Evolutionary conservation across 305 asterid genomes (phyloP).

Genomic region (Fraxinus nigra): DNA sequence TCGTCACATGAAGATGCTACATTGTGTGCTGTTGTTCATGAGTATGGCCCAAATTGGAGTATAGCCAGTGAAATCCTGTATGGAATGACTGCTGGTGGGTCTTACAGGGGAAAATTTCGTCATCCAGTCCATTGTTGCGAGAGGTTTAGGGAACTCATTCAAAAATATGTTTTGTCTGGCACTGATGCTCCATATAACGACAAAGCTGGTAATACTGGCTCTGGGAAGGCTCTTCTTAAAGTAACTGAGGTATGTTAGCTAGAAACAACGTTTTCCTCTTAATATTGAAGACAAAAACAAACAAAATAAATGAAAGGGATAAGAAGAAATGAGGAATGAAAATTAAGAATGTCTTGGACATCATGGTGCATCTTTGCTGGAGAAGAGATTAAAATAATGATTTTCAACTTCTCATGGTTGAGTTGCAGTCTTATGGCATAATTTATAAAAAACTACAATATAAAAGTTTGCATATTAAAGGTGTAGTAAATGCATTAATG

Average conservation of each 20-base stretch:
- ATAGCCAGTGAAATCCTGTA: slow-evolving; percentile 80
- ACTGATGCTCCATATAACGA: slow-evolving; percentile 63
- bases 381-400: slow-evolving; percentile 8
- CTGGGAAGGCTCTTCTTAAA: slow-evolving; percentile 81
- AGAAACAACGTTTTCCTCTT: slow-evolving; percentile 1
- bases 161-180: slow-evolving; percentile 68
- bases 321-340: neutral
- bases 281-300: neutral
- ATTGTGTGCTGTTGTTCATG: slow-evolving; percentile 77
- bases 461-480: neutral
- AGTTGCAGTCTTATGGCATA: neutral
- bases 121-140: slow-evolving; percentile 92
- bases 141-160: slow-evolving; percentile 88
- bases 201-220: slow-evolving; percentile 52
- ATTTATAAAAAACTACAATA: neutral
- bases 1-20: slow-evolving; percentile 82
- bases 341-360: neutral
- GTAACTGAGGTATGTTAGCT: slow-evolving; percentile 74
- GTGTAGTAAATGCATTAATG: neutral
- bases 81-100: slow-evolving; percentile 77
- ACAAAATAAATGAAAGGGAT: neutral
- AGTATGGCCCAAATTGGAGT: slow-evolving; percentile 91
- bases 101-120: slow-evolving; percentile 78
- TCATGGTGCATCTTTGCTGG: slow-evolving; percentile 11
- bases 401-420: neutral